Conservation (phyloP, 176 grass and related monocot species). For the Oryza glumipatula region DNA sequence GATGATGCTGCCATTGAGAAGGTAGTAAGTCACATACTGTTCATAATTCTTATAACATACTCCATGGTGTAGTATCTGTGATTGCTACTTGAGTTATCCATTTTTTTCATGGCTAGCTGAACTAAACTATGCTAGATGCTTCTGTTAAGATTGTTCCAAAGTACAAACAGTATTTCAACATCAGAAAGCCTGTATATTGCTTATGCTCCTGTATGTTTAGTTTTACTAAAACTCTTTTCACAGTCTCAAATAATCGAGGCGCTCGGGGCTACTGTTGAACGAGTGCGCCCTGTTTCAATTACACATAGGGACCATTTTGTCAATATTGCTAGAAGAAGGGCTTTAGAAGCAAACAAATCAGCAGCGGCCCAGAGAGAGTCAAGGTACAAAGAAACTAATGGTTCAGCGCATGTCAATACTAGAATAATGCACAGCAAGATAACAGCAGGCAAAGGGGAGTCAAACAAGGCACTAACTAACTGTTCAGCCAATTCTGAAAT, state of each 20-base stretch:
- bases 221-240: constrained; percentile 24
- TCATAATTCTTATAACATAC: constrained; percentile 12
- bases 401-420: constrained; percentile 27
- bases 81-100: constrained; percentile 5
- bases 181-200: constrained; percentile 8
- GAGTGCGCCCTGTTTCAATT: constrained; percentile 91
- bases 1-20: constrained; percentile 97
- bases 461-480: constrained; percentile 32
- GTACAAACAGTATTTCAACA: constrained; percentile 1
- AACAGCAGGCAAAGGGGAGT: constrained; percentile 30
- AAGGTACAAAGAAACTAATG: constrained; percentile 23
- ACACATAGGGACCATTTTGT: constrained; percentile 91
- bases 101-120: constrained; percentile 7
- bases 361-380: constrained; percentile 36
- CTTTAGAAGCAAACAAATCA: constrained; percentile 65
- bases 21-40: constrained; percentile 48
- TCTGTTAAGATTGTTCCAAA: constrained; percentile 18
- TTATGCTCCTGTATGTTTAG: constrained; percentile 27
- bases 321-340: constrained; percentile 92
- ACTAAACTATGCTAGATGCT: constrained; percentile 26
- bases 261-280: constrained; percentile 87
- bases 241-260: constrained; percentile 97
- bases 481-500: constrained; percentile 39
- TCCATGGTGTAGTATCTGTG: neutral
- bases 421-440: constrained; percentile 24